Base-by-base conservation (phyloP, 176 grass and related monocot species). In the Melocanna baccifera region DNA sequence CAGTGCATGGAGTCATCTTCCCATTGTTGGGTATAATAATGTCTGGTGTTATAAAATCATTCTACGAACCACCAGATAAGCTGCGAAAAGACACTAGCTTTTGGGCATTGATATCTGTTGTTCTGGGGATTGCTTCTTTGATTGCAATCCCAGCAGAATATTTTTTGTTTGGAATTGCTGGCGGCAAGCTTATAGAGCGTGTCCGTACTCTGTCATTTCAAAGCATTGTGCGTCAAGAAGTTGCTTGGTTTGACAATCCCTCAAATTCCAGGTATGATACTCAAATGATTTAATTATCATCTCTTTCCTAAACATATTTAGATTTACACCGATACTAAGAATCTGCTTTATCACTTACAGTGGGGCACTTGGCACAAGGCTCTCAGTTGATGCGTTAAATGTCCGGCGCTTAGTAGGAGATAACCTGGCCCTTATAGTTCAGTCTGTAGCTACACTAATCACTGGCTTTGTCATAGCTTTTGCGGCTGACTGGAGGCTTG, bases 201-300 rank as follows among this genome's bases (percentile, higher is more conserved):
- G 88, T 98, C 2, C 90, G 85, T 22, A 69, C 70, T 52, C 47
- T 90, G 42, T 91, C 89, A 32, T 98, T 98, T 85, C 71, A 84
- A 71, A 93, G 64, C 25, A 90, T 95, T 30, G 83, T 95, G 76
- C 71, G 30, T 19, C 91, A 95, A 59, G 95, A 98, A 86, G 80
- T 98, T 64, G 48, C 71, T 63, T 98, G 95, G 95, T 98, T 98
- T 63, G 92, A 98, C 46, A 85, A 95, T 12, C 81, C 91, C 20
- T 80, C 75, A 18, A 98, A 95, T 79, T 93, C 95, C 0, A 98
- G 92, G 92, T 95, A 67, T 25, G 36, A n/a, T 79, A 77, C 29
- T 30, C 45, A 67, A 56, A 77, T 67, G 9, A 57, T 15, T 26
- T 75, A 40, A 18, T 22, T 63, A 59, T 72, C 62, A 11, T 25